These are phyloP conservation scores for Houttuynia cordata DNA, from an alignment of 164 flowering plant genomes.

Conservation along the genomic window DNA sequence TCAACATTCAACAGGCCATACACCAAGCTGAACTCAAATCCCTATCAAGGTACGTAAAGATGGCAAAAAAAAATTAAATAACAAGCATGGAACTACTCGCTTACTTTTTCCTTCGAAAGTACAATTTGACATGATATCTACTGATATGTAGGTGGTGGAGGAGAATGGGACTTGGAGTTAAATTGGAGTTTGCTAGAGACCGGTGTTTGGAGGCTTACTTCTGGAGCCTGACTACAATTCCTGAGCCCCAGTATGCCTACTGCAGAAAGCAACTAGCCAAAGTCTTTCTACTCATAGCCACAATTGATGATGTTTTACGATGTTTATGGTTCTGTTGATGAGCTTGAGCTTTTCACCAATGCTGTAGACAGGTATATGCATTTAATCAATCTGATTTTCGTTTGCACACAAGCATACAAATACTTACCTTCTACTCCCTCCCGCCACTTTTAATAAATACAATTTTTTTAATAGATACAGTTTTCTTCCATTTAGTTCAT, in stretches of 20 bases:
- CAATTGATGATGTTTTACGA: constrained; percentile 37
- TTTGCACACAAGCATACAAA: background rate
- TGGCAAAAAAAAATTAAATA: too few relatives aligned
- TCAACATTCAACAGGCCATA: background rate
- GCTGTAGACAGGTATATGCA: constrained; percentile 24
- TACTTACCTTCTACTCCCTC: background rate
- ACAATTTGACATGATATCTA: too few relatives aligned
- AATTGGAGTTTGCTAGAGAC: constrained; percentile 26
- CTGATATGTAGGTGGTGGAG: constrained; percentile 10
- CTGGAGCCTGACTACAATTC: constrained; percentile 18
- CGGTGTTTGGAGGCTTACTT: constrained; percentile 29
- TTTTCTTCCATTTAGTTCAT: too few relatives aligned
- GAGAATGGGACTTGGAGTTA: constrained; percentile 13
- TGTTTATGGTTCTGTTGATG: constrained; percentile 30
- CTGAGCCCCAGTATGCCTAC: constrained; percentile 17
- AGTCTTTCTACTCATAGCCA: constrained; percentile 12
- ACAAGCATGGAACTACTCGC: too few relatives aligned
- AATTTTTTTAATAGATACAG: too few relatives aligned
- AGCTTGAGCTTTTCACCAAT: constrained; percentile 26
- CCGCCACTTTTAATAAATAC: too few relatives aligned
- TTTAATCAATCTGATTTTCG: background rate
- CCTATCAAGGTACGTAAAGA: background rate
- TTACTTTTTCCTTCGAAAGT: too few relatives aligned
- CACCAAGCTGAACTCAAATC: background rate
- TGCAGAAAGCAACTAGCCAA: constrained; percentile 22